Percentiles rank a stretch among this genome's conserved stretches.
phyloP scores from a whole-genome alignment of 164 flowering plant genomes.

The Aristolochia contorta region DNA sequence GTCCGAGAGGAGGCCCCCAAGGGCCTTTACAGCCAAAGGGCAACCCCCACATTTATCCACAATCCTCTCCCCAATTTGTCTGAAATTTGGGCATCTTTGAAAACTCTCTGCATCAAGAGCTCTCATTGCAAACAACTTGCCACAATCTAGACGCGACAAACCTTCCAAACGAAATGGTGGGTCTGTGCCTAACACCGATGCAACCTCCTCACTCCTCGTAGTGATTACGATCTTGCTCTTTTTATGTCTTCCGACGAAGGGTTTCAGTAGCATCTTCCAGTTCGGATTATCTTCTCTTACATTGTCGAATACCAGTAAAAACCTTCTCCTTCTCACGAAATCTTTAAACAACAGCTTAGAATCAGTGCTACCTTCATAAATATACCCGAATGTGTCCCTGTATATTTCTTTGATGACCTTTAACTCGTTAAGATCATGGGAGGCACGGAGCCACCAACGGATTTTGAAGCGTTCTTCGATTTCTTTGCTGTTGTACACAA shows the following conservation, averaged over 20 bases:
- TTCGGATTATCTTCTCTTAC: too few species aligned
- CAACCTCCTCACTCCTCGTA: not conserved
- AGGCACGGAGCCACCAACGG: constrained; percentile 2
- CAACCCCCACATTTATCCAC: constrained; percentile 6
- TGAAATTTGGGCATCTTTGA: too few species aligned
- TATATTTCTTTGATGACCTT: not conserved
- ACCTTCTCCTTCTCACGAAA: not conserved
- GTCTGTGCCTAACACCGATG: not conserved
- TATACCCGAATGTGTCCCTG: not conserved
- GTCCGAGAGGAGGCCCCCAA: not conserved
- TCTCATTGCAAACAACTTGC: not conserved
- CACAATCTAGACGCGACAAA: constrained; percentile 4
- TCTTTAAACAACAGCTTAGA: not conserved
- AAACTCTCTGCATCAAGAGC: not conserved
- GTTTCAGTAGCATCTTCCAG: too few species aligned
- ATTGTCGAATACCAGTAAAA: too few species aligned
- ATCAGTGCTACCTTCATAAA: not conserved
- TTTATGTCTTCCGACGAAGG: too few species aligned
- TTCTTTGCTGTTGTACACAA: constrained; percentile 2
- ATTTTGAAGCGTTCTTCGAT: not conserved
- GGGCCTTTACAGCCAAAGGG: constrained; percentile 3
- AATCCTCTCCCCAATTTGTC: not conserved
- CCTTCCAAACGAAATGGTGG: not conserved
- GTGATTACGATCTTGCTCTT: too few species aligned
- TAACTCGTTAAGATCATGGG: not conserved